Conservation (phyloP, 805 yeast species). For the Ogataea saltuana region DNA sequence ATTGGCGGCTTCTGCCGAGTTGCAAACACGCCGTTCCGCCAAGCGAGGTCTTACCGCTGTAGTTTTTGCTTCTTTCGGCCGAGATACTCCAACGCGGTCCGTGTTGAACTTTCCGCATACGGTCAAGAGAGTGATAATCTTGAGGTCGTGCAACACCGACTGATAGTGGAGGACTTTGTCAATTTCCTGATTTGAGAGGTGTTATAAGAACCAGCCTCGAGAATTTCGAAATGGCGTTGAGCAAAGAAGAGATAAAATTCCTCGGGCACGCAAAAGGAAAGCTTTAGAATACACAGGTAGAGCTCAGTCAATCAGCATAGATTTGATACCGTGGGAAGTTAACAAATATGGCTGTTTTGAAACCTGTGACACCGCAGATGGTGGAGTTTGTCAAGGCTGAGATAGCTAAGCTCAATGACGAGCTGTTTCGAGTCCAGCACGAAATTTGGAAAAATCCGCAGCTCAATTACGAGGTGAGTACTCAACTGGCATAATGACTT, state of each 20-base stretch:
- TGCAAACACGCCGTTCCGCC: no score
- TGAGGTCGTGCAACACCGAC: conserved; percentile 2
- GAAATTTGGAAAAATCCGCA: conserved; percentile 27
- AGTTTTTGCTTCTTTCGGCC: no score
- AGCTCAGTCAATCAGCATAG: no score
- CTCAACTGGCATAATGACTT: background rate
- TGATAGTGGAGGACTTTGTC: background rate
- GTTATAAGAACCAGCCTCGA: background rate
- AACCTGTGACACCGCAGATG: conserved; percentile 11
- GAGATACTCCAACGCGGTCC: no score
- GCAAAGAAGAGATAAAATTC: background rate
- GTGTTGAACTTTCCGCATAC: no score
- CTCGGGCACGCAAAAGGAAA: no score
- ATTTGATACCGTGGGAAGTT: no score
- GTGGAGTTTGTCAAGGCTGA: conserved; percentile 14
- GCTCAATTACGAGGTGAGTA: conserved; percentile 18
- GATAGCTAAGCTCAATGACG: conserved; percentile 8
- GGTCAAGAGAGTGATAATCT: no score
- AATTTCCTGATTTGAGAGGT: background rate
- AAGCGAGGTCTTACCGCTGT: no score
- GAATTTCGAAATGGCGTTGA: background rate
- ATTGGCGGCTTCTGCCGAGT: no score
- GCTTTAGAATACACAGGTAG: no score
- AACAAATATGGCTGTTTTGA: conserved; percentile 9
- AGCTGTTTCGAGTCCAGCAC: conserved; percentile 19